Evolutionary conservation across 805 yeast genomes (phyloP).

Genomic region (Schwanniomyces occidentalis): DNA sequence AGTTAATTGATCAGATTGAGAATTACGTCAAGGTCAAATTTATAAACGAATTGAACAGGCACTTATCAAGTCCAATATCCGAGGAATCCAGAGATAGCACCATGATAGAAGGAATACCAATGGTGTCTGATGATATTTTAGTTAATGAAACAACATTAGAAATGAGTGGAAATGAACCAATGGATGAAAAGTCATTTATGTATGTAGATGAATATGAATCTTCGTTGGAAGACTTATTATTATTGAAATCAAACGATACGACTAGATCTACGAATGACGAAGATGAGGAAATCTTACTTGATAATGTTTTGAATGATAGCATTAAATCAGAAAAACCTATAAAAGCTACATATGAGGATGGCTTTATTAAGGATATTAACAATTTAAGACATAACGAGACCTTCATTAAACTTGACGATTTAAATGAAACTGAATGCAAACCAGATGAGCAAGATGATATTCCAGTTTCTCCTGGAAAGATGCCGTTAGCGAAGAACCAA

Average conservation of each 20-base stretch:
- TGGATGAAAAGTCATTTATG: slow-evolving; percentile 11
- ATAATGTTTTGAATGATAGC: neutral
- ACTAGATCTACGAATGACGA: slow-evolving; percentile 17
- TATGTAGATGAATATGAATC: slow-evolving; percentile 15
- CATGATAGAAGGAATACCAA: slow-evolving; percentile 1
- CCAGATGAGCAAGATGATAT: too few relatives aligned
- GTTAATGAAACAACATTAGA: slow-evolving; percentile 17
- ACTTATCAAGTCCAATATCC: neutral
- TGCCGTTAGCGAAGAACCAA: too few relatives aligned
- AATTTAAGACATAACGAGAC: slow-evolving; percentile 32
- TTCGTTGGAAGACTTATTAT: slow-evolving; percentile 15
- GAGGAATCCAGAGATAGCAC: neutral
- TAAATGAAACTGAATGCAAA: too few relatives aligned
- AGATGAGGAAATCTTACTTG: slow-evolving; percentile 7
- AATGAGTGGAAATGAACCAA: slow-evolving; percentile 1
- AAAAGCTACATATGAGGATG: slow-evolving; percentile 4
- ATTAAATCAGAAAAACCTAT: neutral
- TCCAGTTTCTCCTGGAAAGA: too few relatives aligned
- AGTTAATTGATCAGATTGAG: slow-evolving; percentile 24
- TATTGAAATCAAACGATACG: slow-evolving; percentile 26
- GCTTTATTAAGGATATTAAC: slow-evolving; percentile 23
- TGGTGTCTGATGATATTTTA: slow-evolving; percentile 8
- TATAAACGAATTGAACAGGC: slow-evolving; percentile 6
- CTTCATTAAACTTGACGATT: slow-evolving; percentile 6
- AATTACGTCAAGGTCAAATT: slow-evolving; percentile 24